Conservation (phyloP, 805 yeast species). For the Saturnispora halmiae region DNA sequence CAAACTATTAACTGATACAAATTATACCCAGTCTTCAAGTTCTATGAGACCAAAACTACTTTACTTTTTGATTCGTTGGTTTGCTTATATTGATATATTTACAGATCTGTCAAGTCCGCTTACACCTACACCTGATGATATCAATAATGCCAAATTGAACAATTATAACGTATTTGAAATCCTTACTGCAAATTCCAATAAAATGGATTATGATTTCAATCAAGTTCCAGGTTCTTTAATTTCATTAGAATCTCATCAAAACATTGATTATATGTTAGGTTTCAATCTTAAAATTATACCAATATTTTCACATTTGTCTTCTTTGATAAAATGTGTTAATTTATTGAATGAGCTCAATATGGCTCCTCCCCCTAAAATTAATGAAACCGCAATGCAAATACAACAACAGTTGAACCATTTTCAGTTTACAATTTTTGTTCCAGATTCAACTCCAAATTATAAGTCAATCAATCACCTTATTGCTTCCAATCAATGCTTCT, state of each 20-base stretch:
- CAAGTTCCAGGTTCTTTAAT: slow-evolving; percentile 14
- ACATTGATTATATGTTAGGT: slow-evolving; percentile 56
- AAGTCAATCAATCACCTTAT: slow-evolving; percentile 25
- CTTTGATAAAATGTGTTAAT: slow-evolving; percentile 30
- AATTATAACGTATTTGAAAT: neutral
- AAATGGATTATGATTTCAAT: slow-evolving; percentile 26
- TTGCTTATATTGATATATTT: slow-evolving; percentile 55
- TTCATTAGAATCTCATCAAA: slow-evolving; percentile 27
- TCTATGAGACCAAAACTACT: slow-evolving; percentile 31
- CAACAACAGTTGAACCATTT: slow-evolving; percentile 27
- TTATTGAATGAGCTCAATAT: slow-evolving; percentile 12
- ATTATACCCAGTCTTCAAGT: slow-evolving; percentile 2
- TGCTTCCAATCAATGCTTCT: slow-evolving; percentile 45
- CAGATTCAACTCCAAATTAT: slow-evolving; percentile 5
- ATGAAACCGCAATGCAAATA: slow-evolving; percentile 34
- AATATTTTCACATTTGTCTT: slow-evolving; percentile 41
- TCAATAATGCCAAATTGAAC: slow-evolving; percentile 7
- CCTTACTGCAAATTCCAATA: slow-evolving; percentile 8
- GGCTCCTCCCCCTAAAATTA: slow-evolving; percentile 15
- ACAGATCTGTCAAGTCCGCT: slow-evolving; percentile 52
- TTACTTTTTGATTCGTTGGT: slow-evolving; percentile 58
- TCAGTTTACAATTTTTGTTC: slow-evolving; percentile 14
- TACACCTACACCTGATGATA: slow-evolving; percentile 23
- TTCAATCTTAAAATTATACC: slow-evolving; percentile 57
- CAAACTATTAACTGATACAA: slow-evolving; percentile 19